phyloP scores from a whole-genome alignment of 2,329 filamentous ascomycete species.

The Verticillium tricorpus region DNA sequence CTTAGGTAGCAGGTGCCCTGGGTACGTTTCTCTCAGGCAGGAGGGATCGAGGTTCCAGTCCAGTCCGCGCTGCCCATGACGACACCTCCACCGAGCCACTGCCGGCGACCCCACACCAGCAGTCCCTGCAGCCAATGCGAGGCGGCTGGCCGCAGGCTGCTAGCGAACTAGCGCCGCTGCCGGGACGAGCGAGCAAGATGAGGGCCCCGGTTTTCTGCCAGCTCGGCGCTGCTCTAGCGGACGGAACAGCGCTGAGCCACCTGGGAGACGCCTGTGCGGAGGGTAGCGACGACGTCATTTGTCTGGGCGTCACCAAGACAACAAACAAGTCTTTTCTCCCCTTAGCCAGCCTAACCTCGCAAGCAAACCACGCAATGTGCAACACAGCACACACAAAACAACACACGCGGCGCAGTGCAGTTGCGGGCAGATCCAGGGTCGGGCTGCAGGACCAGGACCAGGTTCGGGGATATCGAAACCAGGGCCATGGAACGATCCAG shows the following conservation, averaged over 20 bases:
- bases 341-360: no score
- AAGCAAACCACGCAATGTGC: no score
- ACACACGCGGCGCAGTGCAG: background rate
- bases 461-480: background rate
- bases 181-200: background rate
- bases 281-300: background rate
- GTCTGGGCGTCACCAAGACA: background rate
- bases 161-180: background rate
- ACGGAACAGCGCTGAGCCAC: constrained; percentile 2
- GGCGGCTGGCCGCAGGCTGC: no score
- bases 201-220: background rate
- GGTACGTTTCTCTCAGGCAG: no score
- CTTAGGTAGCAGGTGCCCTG: no score
- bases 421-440: background rate
- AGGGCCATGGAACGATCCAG: background rate
- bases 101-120: constrained; percentile 1
- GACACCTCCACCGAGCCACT: constrained; percentile 11
- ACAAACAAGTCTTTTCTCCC: background rate
- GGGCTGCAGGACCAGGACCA: background rate
- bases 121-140: background rate
- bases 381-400: background rate
- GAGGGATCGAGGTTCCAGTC: background rate
- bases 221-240: background rate
- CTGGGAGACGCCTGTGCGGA: background rate
- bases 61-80: constrained; percentile 5